A percentile compares a stretch with the other conserved stretches of the same genome.
These are phyloP conservation scores for Scedosporium apiospermum DNA, from an alignment of 2,329 filamentous ascomycete genomes.

Conservation along the genomic window DNA sequence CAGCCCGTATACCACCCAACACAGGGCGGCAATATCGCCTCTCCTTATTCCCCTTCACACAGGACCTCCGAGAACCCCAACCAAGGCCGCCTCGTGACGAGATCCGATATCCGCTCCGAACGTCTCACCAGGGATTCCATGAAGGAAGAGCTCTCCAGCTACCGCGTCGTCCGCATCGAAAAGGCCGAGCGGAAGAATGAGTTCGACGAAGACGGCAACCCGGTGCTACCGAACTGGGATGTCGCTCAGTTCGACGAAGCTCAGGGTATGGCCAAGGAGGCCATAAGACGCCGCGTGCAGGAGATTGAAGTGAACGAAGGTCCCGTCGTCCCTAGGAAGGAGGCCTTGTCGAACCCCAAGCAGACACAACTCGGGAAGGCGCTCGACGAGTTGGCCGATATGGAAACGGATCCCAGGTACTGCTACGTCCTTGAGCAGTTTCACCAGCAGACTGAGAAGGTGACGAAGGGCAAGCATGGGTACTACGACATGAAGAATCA, in stretches of 20 bases:
- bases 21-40: not conserved
- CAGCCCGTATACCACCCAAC: not conserved
- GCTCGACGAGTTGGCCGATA: conserved; percentile 21
- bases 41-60: not conserved
- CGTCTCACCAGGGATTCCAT: conserved; percentile 27
- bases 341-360: conserved; percentile 22
- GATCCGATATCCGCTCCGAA: conserved; percentile 27
- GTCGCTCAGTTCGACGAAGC: conserved; percentile 22
- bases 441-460: conserved; percentile 25
- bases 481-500: conserved; percentile 10
- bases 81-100: conserved; percentile 11
- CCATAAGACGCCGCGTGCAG: conserved; percentile 25
- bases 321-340: conserved; percentile 27
- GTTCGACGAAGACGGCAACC: conserved; percentile 26
- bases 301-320: conserved; percentile 24
- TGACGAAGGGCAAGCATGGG: conserved; percentile 13
- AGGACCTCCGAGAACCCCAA: conserved; percentile 10
- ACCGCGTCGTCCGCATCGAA: conserved; percentile 31
- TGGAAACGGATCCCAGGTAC: conserved; percentile 28
- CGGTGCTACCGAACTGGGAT: conserved; percentile 28
- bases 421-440: conserved; percentile 34
- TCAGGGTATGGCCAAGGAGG: conserved; percentile 26
- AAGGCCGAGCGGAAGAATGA: conserved; percentile 22
- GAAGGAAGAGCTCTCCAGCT: conserved; percentile 28
- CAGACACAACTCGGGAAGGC: conserved; percentile 32